phyloP scores from a whole-genome alignment of 371 early-diverging fungal species.

The Mucor racemosus region DNA sequence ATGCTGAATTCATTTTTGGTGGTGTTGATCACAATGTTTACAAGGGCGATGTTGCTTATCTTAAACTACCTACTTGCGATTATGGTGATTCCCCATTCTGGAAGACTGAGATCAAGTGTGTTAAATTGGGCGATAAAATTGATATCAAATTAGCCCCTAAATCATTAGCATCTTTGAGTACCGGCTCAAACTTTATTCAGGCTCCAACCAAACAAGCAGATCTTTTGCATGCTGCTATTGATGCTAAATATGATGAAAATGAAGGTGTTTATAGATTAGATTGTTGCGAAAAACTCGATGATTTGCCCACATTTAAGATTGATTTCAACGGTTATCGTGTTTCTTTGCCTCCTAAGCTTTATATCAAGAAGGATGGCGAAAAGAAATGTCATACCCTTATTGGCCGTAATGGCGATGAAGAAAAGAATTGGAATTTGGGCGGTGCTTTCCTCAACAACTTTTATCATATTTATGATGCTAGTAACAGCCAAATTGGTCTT shows the following conservation, averaged over 20 bases:
- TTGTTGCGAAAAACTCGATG: conserved; percentile 33
- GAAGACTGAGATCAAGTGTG: conserved; percentile 48
- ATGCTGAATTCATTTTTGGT: conserved; percentile 51
- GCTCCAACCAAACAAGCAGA: conserved; percentile 48
- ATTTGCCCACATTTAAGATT: conserved; percentile 42
- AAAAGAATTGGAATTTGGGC: conserved; percentile 50
- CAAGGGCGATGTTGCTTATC: conserved; percentile 47
- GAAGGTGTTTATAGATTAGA: conserved; percentile 32
- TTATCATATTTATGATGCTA: conserved; percentile 46
- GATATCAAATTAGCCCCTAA: conserved; percentile 46
- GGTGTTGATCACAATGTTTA: conserved; percentile 50
- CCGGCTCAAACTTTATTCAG: conserved; percentile 36
- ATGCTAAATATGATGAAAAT: conserved; percentile 33
- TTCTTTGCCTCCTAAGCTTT: conserved; percentile 37
- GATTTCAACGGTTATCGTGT: conserved; percentile 44
- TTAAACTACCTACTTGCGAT: conserved; percentile 48
- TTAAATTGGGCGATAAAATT: conserved; percentile 39
- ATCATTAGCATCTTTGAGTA: conserved; percentile 42
- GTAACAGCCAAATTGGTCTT: conserved; percentile 42
- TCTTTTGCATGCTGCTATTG: conserved; percentile 45
- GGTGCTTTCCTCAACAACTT: conserved; percentile 49
- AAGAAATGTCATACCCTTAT: conserved; percentile 38
- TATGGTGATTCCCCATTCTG: conserved; percentile 48
- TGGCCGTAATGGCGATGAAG: conserved; percentile 25
- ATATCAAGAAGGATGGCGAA: conserved; percentile 28